phyloP scores from a whole-genome alignment of 257 asterid genomes.

The Craterostigma plantagineum region DNA sequence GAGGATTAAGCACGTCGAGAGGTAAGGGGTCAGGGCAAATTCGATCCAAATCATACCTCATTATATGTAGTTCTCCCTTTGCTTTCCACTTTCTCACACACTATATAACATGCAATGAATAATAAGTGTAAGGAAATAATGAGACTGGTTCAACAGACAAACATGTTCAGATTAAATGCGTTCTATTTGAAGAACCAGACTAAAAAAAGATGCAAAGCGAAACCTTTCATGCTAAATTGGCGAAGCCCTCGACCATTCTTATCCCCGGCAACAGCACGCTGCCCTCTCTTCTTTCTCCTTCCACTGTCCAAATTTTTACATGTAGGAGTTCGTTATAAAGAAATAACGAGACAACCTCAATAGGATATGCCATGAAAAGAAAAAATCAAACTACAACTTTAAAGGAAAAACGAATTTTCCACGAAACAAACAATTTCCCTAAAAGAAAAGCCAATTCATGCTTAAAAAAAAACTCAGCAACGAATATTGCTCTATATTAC shows the following conservation, averaged over 20 bases:
- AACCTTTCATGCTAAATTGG: conserved; percentile 99
- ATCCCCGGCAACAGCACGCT: conserved; percentile 81
- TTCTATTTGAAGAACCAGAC: background rate
- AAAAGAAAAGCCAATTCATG: too few relatives aligned
- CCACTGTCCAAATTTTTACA: conserved; percentile 22
- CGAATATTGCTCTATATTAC: too few relatives aligned
- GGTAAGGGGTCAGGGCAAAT: too few relatives aligned
- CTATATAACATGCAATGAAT: conserved; percentile 25
- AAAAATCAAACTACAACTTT: too few relatives aligned
- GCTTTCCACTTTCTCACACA: conserved; percentile 98
- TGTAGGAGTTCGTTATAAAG: background rate
- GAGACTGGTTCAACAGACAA: conserved; percentile 6
- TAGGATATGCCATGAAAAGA: too few relatives aligned
- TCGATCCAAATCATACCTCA: conserved; percentile 54
- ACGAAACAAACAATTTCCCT: too few relatives aligned
- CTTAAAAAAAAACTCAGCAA: too few relatives aligned
- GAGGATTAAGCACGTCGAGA: conserved; percentile 6
- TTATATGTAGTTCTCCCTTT: conserved; percentile 96
- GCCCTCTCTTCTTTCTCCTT: conserved; percentile 91
- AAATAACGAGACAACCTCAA: too few relatives aligned
- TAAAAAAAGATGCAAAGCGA: conserved; percentile 4
- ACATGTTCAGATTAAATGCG: background rate
- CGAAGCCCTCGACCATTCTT: conserved; percentile 97
- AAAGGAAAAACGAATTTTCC: too few relatives aligned
- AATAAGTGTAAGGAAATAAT: conserved; percentile 9